Base-by-base conservation (phyloP, 1,284 basidiomycete species). In the Somion occarium region DNA sequence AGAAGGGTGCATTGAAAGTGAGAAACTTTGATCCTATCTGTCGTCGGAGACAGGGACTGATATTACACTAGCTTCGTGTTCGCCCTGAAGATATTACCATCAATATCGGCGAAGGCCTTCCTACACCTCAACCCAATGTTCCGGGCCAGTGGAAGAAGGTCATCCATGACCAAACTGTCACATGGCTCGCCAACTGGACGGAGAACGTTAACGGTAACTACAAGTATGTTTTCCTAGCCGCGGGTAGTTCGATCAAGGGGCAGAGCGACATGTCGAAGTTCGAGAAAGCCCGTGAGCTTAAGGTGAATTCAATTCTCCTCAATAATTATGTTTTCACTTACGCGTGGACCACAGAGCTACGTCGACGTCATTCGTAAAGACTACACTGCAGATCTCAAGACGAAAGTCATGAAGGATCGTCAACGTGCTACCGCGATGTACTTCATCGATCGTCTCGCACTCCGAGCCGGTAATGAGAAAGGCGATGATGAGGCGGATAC, bases 401-500 rank as follows among this genome's bases (percentile, higher is more conserved):
- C 80, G 54, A 97, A 96, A 69, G 79, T 93, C 57, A 98, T 93
- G 89, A 88, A 85, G 7, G 88, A 91, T 57, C 85, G 94, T 43
- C 94, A 97, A 69, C 85, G 94, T 34, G 95, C 94, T 5, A 98
- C 94, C 0, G 90, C 94, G 11, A 91, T 98, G 83, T 98, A 98
- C 70, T 93, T 98, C 71, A 98, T 98, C 63, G 94, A 98, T 72
- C 82, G 83, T 61, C 80, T 97, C 24, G 95, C 94, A 22, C 86
- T 98, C 66, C 91, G 94, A 78, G 94, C 93, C 44, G 94, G 94
- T 63, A 98, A 98, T 70, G 95, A 98, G 72, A 98, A 98, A 71
- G 94, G 93, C 44, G 95, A 97, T 62, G 94, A 98, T 58, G 94
- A 98, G 70, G 94, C 94, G 1, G 94, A 98, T 66, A 98, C 94